Evolutionary conservation across 2,329 filamentous ascomycete species (phyloP).

Genomic region (Aspergillus luchuensis): DNA sequence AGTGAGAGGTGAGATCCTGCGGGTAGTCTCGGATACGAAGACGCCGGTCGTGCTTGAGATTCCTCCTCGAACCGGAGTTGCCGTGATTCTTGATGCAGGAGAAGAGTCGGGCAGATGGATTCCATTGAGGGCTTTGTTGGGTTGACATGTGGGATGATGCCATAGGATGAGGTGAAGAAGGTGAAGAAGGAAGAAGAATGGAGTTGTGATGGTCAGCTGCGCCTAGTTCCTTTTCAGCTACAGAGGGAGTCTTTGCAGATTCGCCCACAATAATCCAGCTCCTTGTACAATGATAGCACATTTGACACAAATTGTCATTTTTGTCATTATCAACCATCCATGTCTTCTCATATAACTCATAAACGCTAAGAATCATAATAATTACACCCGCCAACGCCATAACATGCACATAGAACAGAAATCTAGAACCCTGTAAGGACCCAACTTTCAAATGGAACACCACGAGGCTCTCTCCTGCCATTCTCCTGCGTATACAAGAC

Average conservation of each 20-base stretch:
- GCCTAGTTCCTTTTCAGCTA: neutral
- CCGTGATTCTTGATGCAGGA: neutral
- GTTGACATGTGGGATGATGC: neutral
- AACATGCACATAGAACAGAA: neutral
- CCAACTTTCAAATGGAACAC: constrained; percentile 46
- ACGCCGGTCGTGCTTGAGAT: neutral
- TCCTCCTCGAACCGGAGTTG: neutral
- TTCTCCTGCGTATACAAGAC: constrained; percentile 35
- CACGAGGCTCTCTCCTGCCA: constrained; percentile 35
- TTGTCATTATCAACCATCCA: neutral
- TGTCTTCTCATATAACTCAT: neutral
- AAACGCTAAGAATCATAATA: neutral
- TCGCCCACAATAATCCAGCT: neutral
- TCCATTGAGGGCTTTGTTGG: neutral
- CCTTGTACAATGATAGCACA: no score
- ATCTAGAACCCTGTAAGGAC: constrained; percentile 26
- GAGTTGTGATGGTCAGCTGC: neutral
- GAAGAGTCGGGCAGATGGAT: neutral
- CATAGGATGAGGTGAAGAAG: neutral
- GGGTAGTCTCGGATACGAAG: neutral
- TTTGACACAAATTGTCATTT: neutral
- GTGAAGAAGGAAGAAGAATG: neutral
- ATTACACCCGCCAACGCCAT: neutral
- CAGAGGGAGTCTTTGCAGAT: neutral
- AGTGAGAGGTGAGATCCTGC: neutral